Evolutionary conservation across 2,329 filamentous ascomycete genomes (phyloP).

Genomic region (Cercospora citrullina): DNA sequence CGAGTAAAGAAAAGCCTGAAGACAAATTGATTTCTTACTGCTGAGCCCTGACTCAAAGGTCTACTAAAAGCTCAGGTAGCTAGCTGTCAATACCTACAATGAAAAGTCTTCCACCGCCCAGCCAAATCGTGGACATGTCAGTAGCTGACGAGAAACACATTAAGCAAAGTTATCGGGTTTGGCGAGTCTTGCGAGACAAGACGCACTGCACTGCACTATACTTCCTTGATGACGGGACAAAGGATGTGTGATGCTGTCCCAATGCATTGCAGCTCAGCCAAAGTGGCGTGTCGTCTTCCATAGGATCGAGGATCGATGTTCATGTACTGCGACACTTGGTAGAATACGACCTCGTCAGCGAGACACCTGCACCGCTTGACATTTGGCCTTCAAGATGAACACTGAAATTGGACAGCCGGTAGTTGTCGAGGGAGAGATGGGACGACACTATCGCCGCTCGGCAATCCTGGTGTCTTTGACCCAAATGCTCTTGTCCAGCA

Average conservation of each 20-base stretch:
- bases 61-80: background rate
- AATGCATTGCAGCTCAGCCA: background rate
- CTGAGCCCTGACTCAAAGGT: background rate
- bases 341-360: too few relatives aligned
- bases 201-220: background rate
- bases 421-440: background rate
- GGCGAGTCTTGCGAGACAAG: background rate
- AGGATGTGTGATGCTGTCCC: too few relatives aligned
- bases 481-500: background rate
- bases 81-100: background rate
- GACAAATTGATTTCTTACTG: background rate
- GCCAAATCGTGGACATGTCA: background rate
- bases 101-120: background rate
- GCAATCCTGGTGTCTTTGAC: background rate
- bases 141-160: background rate
- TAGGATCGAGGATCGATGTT: too few relatives aligned
- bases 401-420: background rate
- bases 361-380: too few relatives aligned
- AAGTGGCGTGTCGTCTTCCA: background rate
- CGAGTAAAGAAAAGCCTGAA: too few relatives aligned
- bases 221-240: background rate
- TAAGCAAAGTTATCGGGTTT: background rate
- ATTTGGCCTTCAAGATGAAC: too few relatives aligned
- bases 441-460: too few relatives aligned
- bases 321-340: too few relatives aligned